phyloP scores from a whole-genome alignment of 2,329 filamentous ascomycete species.

The Amauroascus niger region DNA sequence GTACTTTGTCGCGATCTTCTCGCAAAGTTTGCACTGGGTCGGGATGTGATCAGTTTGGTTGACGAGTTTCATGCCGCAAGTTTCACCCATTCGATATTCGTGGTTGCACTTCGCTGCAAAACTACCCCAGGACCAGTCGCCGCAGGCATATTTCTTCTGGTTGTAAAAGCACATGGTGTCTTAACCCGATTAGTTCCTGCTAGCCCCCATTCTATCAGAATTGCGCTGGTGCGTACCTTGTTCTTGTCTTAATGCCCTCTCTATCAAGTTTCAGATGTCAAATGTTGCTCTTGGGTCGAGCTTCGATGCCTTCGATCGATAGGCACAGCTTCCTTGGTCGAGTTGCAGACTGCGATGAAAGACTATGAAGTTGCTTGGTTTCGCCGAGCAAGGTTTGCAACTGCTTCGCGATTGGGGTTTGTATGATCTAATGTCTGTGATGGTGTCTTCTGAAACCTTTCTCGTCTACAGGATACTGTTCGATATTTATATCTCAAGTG shows the following conservation, averaged over 20 bases:
- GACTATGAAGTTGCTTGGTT: neutral
- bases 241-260: neutral
- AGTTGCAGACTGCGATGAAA: neutral
- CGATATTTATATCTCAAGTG: slow-evolving; percentile 11
- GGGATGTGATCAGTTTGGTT: slow-evolving; percentile 57
- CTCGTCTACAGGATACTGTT: neutral
- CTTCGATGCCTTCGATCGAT: neutral
- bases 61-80: slow-evolving; percentile 86
- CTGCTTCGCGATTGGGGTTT: neutral
- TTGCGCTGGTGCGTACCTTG: slow-evolving; percentile 18
- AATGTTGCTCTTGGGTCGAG: neutral
- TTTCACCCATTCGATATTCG: slow-evolving; percentile 92
- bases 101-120: slow-evolving; percentile 89
- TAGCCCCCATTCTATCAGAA: slow-evolving; percentile 11
- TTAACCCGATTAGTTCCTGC: slow-evolving; percentile 29
- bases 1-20: slow-evolving; percentile 78
- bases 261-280: slow-evolving; percentile 19
- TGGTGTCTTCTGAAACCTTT: neutral
- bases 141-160: slow-evolving; percentile 72
- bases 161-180: slow-evolving; percentile 88
- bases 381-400: neutral
- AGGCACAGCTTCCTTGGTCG: neutral
- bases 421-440: neutral
- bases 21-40: slow-evolving; percentile 71
- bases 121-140: slow-evolving; percentile 89